Base-by-base conservation (phyloP, 2,329 filamentous ascomycete species). In the Phialophora chinensis region DNA sequence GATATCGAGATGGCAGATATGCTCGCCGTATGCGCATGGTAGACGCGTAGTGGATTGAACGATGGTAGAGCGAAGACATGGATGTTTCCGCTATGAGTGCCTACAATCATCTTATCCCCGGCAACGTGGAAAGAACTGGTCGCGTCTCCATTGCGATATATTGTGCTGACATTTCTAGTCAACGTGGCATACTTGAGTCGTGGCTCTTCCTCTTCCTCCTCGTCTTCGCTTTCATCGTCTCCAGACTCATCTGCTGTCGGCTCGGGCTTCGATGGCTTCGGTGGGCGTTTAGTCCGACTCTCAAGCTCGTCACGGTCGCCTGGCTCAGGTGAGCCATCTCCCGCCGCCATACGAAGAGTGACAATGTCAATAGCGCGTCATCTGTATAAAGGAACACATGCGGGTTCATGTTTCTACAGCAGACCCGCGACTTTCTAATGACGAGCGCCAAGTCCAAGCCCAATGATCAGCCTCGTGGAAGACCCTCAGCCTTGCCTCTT, bases 91-190 rank as follows among this genome's bases (percentile, higher is more conserved):
- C 96, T 97, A 78, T 99, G 94, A 35, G 95, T 97, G 71, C 94
- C 95, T 73, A 96, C 84, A 69, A 97, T 90, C 94, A 98, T 96
- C 82, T 98, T 98, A 83, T 99, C 94, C 60, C 94, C 94, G 49
- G 91, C 91, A 58, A 96, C 92, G 58, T 96, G 81, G 77, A 97
- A 97, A 8, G 91, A 84, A 78, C 93, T 97, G 29, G 94, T 97
- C 72, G 93, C 92, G 85, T 99, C 95, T 73, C 92, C 93, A 81
- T 96, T 97, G 66, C 93, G 89, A 81, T 99, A 99, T 38, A 97
- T 87, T 52, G 90, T 83, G 29, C 86, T 88, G 68, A 99, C 81
- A 74, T 90, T 89, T 67, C 89, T 90, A 7, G 95, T 98, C 72
- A 98, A 81, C 57, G 92, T 90, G 59, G 90, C 90, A 77, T 97